Conservation (phyloP, 139 green algal species). For the Chloropicon primus region DNA sequence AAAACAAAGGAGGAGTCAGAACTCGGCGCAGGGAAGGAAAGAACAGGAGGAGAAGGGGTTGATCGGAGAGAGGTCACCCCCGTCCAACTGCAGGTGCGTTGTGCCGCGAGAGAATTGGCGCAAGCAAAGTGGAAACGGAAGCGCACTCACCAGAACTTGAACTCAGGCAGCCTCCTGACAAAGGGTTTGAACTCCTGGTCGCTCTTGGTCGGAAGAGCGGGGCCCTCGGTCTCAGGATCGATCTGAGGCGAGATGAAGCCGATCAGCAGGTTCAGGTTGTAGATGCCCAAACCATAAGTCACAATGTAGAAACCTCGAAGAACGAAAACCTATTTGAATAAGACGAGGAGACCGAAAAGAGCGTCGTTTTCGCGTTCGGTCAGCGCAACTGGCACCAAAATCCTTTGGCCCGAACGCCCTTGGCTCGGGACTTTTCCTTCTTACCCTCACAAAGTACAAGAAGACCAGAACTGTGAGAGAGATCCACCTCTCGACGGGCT, state of each 20-base stretch:
- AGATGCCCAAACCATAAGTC: conserved; percentile 94
- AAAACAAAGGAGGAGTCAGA: conserved; percentile 7
- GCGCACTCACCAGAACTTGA: conserved; percentile 90
- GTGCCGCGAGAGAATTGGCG: background rate
- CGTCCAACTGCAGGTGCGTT: background rate
- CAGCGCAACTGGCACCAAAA: no score
- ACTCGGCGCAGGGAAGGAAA: conserved; percentile 5
- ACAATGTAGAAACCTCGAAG: conserved; percentile 92
- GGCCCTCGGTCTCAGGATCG: conserved; percentile 77
- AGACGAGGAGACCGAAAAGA: no score
- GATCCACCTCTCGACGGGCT: conserved; percentile 54
- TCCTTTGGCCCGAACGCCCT: no score
- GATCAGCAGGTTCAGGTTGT: conserved; percentile 95
- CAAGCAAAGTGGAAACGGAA: background rate
- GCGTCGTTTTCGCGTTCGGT: no score
- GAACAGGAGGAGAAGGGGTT: background rate
- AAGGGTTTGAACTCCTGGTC: conserved; percentile 96
- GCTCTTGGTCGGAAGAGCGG: conserved; percentile 75
- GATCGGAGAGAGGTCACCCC: no score
- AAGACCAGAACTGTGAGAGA: conserved; percentile 31
- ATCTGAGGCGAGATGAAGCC: conserved; percentile 86
- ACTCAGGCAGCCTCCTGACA: conserved; percentile 88
- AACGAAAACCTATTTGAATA: background rate
- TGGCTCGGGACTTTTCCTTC: background rate
- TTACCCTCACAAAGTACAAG: conserved; percentile 64